Base-by-base conservation (phyloP, 2,329 filamentous ascomycete species). In the Aspergillus pseudoglaucus region DNA sequence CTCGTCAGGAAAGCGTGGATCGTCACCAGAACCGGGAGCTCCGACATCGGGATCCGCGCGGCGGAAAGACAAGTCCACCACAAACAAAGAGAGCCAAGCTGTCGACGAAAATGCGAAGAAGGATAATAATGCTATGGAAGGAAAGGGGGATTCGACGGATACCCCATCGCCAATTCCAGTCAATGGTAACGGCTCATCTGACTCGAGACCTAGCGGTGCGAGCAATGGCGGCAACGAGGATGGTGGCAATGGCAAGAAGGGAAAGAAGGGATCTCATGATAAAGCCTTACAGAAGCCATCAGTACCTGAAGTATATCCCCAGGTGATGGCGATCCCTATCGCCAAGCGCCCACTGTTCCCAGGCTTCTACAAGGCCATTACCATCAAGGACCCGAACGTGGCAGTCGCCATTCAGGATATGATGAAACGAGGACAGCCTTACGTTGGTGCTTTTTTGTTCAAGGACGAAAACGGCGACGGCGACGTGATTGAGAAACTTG, bases 331-430 rank as follows among this genome's bases (percentile, higher is more conserved):
- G 2, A 95, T 98, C 47, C 93, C 93, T 6, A 96, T 98, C 60
- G 87, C 89, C 23, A 90, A 94, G 67, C 81, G 93, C 46, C 93
- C 93, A 9, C 75, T 98, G 10, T 98, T 97, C 70, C 93, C 93
- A 1, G 93, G 93, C 1, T 98, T 97, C 71, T 98, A 98, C 75
- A 98, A 98, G 72, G 91, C 93, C 8, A 93, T 98, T 58, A 98
- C 91, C 3, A 95, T 98, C 58, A 85, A 88, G 64, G 90, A 98
- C 62, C 88, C 87, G 15, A 87, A 93, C 59, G 93, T 98, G 32
- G 87, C 90, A 12, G 83, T 84, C 35, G 93, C 93, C 18, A 95
- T 98, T 56, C 87, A 90, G 49, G 94, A 98, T 65, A 93, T 95
- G 79, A 88, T 97, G 66, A 95, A 95, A 77, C 81, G 91, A 45